Evolutionary conservation across 75 land plant genomes (phyloP).

Genomic region (Larix kaempferi): DNA sequence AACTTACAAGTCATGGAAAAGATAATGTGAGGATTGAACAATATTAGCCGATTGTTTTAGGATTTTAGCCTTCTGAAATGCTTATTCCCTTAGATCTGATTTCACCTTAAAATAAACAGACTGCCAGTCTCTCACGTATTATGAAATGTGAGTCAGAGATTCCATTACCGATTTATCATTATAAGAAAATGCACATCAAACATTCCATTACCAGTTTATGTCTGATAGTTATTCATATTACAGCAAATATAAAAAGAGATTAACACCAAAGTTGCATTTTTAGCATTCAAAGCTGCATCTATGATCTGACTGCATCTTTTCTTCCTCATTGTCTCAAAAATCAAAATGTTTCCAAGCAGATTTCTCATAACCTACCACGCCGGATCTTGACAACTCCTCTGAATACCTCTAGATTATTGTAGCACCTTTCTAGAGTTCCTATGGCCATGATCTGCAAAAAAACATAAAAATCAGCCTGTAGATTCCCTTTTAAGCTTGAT

Average conservation of each 20-base stretch:
- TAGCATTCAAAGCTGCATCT: conserved; percentile 7
- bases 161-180: too few relatives aligned
- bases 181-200: too few relatives aligned
- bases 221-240: background rate
- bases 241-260: background rate
- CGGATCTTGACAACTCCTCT: conserved; percentile 98
- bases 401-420: conserved; percentile 89
- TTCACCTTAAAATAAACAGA: background rate
- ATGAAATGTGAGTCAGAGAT: too few relatives aligned
- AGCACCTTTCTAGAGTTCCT: conserved; percentile 84
- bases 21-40: too few relatives aligned
- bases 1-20: too few relatives aligned
- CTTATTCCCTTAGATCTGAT: too few relatives aligned
- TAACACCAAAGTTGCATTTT: background rate
- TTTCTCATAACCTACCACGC: conserved; percentile 59
- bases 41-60: too few relatives aligned
- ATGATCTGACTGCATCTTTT: background rate
- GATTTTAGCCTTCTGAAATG: too few relatives aligned
- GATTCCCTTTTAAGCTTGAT: too few relatives aligned
- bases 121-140: too few relatives aligned
- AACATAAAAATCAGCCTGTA: background rate
- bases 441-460: conserved; percentile 86
- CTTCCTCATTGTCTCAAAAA: background rate
- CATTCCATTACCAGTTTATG: background rate
- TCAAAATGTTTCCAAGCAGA: background rate